Base-by-base conservation (phyloP, 2,329 filamentous ascomycete genomes). In the Penicillium hesseltinei region DNA sequence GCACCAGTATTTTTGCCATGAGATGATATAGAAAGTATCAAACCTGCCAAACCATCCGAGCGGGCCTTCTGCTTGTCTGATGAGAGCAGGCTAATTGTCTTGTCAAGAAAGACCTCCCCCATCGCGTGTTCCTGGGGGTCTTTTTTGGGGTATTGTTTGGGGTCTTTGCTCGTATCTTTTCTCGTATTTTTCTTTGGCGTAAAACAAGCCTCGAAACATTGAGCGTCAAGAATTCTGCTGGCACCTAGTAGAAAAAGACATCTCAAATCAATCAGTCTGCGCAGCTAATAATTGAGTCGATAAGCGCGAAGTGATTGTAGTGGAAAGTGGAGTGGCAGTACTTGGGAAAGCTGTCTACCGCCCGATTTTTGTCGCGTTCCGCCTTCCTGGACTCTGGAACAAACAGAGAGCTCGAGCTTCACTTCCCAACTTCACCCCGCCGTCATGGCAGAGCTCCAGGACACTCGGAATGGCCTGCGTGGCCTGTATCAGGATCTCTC, bases 401-500 rank as follows among this genome's bases (percentile, higher is more conserved):
- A 70, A 71, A 72, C 71, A 54, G 62, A 68, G 67, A 62, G 66
- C 60, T 25, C 29, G 47, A 65, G 61, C 64, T 66, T 51, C 55
- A 58, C 51, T 65, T 59, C 55, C 48, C 56, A 65, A 60, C 59
- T 62, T 61, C 61, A 54, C 59, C 60, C 60, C 59, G 58, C 59
- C 62, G 63, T 56, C 46, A 63, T 65, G 62, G 57, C 56, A 62
- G 86, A 88, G 73, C 87, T 89, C 70, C 80, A 85, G 72, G 87
- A 87, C 73, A 85, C 84, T 70, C 82, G 95, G 71, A 88, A 88
- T 71, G 85, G 87, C 75, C 85, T 97, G 69, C 87, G 92, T 78
- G 87, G 86, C 74, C 86, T 99, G 67, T 90, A 96, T 75, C 86
- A 89, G 73, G 92, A 96, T 77, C 85, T 99, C 61, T 80, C 89